These are phyloP conservation scores for Xylaria hypoxylon DNA, from an alignment of 2,329 filamentous ascomycete species.

Conservation along the genomic window DNA sequence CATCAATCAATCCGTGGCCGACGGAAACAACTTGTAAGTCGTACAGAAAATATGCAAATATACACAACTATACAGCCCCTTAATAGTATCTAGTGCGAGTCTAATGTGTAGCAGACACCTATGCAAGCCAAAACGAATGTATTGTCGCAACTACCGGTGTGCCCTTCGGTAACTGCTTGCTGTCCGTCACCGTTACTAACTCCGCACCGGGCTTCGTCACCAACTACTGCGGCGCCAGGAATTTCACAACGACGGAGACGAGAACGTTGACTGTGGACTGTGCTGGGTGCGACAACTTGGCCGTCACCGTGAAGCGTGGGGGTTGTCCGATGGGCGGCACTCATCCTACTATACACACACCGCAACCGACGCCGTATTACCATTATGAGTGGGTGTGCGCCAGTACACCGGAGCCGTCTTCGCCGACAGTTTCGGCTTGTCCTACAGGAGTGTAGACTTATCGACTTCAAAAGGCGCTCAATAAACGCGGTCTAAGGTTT, in stretches of 20 bases:
- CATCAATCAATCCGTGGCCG: constrained; percentile 27
- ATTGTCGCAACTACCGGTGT: constrained; percentile 2
- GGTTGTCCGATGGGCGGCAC: constrained; percentile 16
- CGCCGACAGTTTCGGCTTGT: constrained; percentile 7
- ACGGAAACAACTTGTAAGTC: constrained; percentile 25
- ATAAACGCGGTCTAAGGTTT: not conserved
- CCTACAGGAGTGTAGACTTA: not conserved
- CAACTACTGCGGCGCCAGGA: constrained; percentile 21
- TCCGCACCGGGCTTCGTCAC: constrained; percentile 10
- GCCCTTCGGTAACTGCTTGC: constrained; percentile 13
- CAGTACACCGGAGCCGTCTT: not conserved
- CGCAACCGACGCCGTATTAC: constrained; percentile 6
- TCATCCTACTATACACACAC: not conserved
- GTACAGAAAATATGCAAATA: too few species aligned
- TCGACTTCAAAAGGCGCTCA: not conserved
- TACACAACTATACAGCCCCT: too few species aligned
- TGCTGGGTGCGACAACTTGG: constrained; percentile 16
- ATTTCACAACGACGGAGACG: constrained; percentile 19
- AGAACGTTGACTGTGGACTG: constrained; percentile 23
- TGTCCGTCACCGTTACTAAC: constrained; percentile 6
- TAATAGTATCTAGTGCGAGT: not conserved
- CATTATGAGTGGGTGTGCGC: constrained; percentile 9
- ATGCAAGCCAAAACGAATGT: constrained; percentile 9
- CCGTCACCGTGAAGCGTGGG: not conserved
- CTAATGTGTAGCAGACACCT: constrained; percentile 14